Conservation (phyloP, 106 monocot genomes). For the Phalaenopsis aphrodite region DNA sequence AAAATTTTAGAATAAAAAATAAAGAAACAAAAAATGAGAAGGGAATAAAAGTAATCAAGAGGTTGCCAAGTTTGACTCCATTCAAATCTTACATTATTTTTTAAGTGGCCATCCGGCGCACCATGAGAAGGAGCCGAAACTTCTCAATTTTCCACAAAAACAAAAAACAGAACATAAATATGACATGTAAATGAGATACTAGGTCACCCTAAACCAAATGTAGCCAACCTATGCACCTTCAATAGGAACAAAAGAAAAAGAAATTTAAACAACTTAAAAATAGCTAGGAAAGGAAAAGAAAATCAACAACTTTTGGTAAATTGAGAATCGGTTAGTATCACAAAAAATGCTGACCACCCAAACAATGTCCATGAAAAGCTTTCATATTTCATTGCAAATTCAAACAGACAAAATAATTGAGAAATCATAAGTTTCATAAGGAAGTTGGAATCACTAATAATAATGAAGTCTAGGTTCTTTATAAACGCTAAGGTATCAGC, state of each 20-base stretch:
- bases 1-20: no score
- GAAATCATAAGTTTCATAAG: neutral
- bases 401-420: neutral
- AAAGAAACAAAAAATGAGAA: no score
- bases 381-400: neutral
- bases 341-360: neutral
- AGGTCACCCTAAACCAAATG: neutral
- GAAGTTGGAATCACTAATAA: neutral
- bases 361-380: neutral
- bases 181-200: neutral
- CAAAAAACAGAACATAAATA: neutral
- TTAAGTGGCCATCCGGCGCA: no score
- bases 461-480: neutral
- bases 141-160: neutral
- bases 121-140: no score
- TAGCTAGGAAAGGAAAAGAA: neutral
- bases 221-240: neutral
- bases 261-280: neutral
- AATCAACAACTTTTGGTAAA: neutral
- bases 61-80: no score
- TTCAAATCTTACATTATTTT: no score
- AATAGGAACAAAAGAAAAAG: neutral
- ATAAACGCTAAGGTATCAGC: neutral
- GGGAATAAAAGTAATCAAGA: no score
- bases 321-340: neutral